Evolutionary conservation across 768 basidiomycete species (phyloP), one percentile per base, ranked within the genome.

Genomic region (Agrocybe praecox): DNA sequence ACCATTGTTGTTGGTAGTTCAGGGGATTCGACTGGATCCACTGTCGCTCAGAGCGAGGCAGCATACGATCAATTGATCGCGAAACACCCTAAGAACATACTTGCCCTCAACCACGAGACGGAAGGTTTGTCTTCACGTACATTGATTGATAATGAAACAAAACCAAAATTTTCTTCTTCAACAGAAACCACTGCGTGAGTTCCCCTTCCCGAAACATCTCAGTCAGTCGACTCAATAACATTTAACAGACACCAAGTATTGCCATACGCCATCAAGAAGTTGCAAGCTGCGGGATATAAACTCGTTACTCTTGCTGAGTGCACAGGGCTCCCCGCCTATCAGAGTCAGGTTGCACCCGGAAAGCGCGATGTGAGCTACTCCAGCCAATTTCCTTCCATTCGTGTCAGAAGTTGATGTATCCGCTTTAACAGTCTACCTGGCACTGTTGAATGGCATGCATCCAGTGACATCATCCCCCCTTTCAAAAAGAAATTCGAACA

Each of bases 31-130:
- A 46, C 68, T 11, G 77, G 76, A 10, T 68, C 73, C 7, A 66
- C 74, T 6, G 61, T 61, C 6, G 62, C 67, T 2, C 57, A 76
- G 55, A 76, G 74, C 47, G 58, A 76, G 54, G 52, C 45, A 11
- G 29, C 52, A 1, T 79, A 78, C 48, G 68, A 71, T 46, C 22
- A 65, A 0, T 22, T 67, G 9, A 64, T 76, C 24, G 55, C 52
- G 0, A 15, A 59, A 11, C 71, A 71, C 47, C 77, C 76, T 10
- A 65, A 53, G 45, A 78, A 65, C 15, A 69, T 79, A 43, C 59
- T 81, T 23, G 62, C 76, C 0, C 66, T 81, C 46, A 79, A 77
- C 57, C 79, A 81, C 55, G 78, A 81, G 59, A 70, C 71, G 3
- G 61, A 71, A 46, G 68, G 76, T 76, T 58, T 61, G 61, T 22